These are phyloP conservation scores for Oryza glaberrima DNA, from an alignment of 176 grass and related monocot genomes.

Conservation along the genomic window DNA sequence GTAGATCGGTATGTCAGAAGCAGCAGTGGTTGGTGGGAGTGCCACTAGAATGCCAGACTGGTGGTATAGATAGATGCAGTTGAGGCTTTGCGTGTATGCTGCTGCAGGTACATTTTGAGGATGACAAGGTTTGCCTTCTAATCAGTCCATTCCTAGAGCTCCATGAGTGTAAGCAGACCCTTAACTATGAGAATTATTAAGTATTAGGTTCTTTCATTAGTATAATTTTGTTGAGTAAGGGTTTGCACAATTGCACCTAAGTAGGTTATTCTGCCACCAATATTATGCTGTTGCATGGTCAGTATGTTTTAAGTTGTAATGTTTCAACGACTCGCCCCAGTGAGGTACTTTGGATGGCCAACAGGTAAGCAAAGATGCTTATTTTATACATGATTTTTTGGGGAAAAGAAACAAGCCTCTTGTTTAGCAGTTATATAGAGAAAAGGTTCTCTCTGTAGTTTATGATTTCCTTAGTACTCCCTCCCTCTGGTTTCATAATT, in stretches of 20 bases:
- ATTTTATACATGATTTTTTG: not conserved
- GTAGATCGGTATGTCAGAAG: slow-evolving; percentile 66
- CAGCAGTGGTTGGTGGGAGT: slow-evolving; percentile 70
- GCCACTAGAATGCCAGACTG: slow-evolving; percentile 15
- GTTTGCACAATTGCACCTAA: not conserved
- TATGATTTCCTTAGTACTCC: not conserved
- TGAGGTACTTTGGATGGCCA: not conserved
- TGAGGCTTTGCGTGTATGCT: not conserved
- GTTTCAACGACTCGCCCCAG: not conserved
- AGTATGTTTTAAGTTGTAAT: not conserved
- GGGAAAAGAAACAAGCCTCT: not conserved
- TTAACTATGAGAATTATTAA: slow-evolving; percentile 17
- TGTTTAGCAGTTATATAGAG: not conserved
- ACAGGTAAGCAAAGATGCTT: not conserved
- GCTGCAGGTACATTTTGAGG: slow-evolving; percentile 18
- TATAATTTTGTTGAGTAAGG: slow-evolving; percentile 13
- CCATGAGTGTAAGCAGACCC: slow-evolving; percentile 3
- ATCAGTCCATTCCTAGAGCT: slow-evolving; percentile 17
- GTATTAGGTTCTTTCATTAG: slow-evolving; percentile 22
- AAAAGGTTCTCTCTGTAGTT: not conserved
- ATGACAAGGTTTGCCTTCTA: slow-evolving; percentile 35
- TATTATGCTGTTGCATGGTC: not conserved
- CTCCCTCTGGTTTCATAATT: no score
- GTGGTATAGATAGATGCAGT: slow-evolving; percentile 13
- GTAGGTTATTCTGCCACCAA: not conserved